A percentile compares a stretch with the other conserved stretches of the same genome.
Conservation (phyloP, 495 filamentous ascomycete genomes). For the Aspergillus coremiiformis region DNA sequence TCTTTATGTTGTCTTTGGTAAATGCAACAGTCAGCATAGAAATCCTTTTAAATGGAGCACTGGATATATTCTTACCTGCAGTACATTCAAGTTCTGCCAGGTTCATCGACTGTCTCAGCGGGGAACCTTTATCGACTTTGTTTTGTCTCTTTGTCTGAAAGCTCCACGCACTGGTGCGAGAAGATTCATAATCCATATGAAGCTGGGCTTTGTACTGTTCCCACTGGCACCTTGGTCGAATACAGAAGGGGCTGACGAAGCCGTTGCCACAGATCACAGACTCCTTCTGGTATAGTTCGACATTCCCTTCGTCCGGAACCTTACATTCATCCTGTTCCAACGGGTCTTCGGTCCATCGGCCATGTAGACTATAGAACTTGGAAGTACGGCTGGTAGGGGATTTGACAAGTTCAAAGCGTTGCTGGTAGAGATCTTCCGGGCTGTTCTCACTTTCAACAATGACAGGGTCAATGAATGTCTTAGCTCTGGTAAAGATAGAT, state of each 20-base stretch:
- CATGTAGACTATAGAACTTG: constrained; percentile 26
- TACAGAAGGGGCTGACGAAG: constrained; percentile 4
- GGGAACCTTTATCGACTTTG: neutral
- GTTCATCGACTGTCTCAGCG: neutral
- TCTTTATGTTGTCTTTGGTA: neutral
- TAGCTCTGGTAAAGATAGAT: constrained; percentile 13
- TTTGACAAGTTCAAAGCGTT: constrained; percentile 11
- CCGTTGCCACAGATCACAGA: constrained; percentile 15
- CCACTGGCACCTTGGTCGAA: constrained; percentile 3
- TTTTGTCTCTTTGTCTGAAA: neutral
- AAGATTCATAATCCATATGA: neutral
- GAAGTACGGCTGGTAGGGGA: constrained; percentile 11
- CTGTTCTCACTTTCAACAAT: constrained; percentile 9
- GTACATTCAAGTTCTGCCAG: neutral
- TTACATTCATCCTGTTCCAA: neutral
- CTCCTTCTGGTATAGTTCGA: neutral
- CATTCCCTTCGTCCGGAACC: neutral
- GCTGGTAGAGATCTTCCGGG: neutral
- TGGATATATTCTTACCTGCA: neutral
- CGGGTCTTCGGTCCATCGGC: constrained; percentile 16
- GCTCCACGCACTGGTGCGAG: neutral
- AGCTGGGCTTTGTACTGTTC: neutral
- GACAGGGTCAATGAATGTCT: constrained; percentile 21
- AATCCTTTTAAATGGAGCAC: neutral
- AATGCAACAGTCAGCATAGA: neutral